Percentiles rank a stretch among this genome's conserved stretches.
These are phyloP conservation scores for Pseudogymnoascus sp. DNA, from an alignment of 2,329 filamentous ascomycete genomes.

Conservation along the genomic window DNA sequence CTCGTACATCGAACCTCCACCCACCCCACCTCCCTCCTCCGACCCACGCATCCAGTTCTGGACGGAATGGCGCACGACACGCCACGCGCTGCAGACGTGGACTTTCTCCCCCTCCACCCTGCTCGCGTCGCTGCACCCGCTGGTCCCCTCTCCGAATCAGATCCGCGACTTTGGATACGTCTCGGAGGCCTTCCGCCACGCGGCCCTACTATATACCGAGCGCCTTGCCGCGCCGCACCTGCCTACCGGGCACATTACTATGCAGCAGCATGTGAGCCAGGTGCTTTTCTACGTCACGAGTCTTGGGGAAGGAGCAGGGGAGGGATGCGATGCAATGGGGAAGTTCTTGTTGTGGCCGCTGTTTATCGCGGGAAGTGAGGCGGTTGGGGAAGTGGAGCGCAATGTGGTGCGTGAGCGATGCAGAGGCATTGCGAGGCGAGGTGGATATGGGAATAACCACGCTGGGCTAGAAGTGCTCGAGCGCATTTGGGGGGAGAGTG, in stretches of 20 bases:
- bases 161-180: slow-evolving; percentile 71
- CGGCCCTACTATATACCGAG: slow-evolving; percentile 83
- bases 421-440: slow-evolving; percentile 78
- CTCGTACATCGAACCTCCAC: slow-evolving; percentile 17
- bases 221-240: slow-evolving; percentile 72
- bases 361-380: slow-evolving; percentile 85
- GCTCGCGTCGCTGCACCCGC: slow-evolving; percentile 43
- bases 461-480: slow-evolving; percentile 80
- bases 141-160: slow-evolving; percentile 50
- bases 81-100: slow-evolving; percentile 72
- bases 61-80: slow-evolving; percentile 79
- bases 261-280: slow-evolving; percentile 76
- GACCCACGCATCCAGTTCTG: slow-evolving; percentile 60
- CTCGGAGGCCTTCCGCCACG: slow-evolving; percentile 84
- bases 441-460: slow-evolving; percentile 90
- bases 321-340: slow-evolving; percentile 15
- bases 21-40: slow-evolving; percentile 17
- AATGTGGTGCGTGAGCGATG: slow-evolving; percentile 74
- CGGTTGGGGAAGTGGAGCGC: slow-evolving; percentile 73
- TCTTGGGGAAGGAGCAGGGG: slow-evolving; percentile 65
- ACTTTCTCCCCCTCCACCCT: slow-evolving; percentile 58
- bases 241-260: slow-evolving; percentile 66
- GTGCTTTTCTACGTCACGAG: slow-evolving; percentile 78
- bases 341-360: slow-evolving; percentile 93
- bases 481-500: slow-evolving; percentile 60